Evolutionary conservation across 768 basidiomycete species (phyloP), one percentile per base, ranked within the genome.

Genomic region (Phaffia tasmanica): DNA sequence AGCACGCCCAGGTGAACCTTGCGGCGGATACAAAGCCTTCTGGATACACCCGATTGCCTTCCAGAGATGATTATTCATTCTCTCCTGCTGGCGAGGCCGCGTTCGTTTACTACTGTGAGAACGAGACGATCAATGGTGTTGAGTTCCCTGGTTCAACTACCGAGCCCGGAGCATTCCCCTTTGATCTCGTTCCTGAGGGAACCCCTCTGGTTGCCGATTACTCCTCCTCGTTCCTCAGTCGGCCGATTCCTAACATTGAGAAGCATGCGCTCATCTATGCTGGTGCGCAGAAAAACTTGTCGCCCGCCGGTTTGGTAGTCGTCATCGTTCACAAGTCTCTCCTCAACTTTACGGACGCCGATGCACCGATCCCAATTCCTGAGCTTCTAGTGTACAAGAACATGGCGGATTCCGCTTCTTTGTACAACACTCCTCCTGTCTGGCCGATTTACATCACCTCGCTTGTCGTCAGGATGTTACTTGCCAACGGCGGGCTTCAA

Each of bases 41-140:
- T 76, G 86, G 72, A 19, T 76, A 72, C 70, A 75, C 90, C 71
- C 83, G 82, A 70, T 83, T 98, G 74, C 92, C 95, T 11, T 78
- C 84, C 15, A 84, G 83, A 74, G 77, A 79, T 63, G 81, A 81
- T 62, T 98, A 87, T 81, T 74, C 77, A 14, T 90, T 97, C 79
- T 86, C 87, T 21, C 59, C 62, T 27, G 49, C 53, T 46, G 70
- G 77, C n/a, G 82, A 85, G 74, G 86, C 94, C 18, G 93, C 88
- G 30, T 82, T 93, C 71, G 85, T 97, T 67, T 98, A 94, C 79
- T 98, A 95, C 79, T 99, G 95, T 82, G 95, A 95, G 76, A 99
- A 99, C 80, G 95, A 99, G 80, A 99, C 95, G 18, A 87, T 98
- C 66, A 86, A 94, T 71, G 95, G 95, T 53, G 86, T 92, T 57